phyloP scores from a whole-genome alignment of 768 basidiomycete species.

The button mushroom (Agaricus bisporus) region DNA sequence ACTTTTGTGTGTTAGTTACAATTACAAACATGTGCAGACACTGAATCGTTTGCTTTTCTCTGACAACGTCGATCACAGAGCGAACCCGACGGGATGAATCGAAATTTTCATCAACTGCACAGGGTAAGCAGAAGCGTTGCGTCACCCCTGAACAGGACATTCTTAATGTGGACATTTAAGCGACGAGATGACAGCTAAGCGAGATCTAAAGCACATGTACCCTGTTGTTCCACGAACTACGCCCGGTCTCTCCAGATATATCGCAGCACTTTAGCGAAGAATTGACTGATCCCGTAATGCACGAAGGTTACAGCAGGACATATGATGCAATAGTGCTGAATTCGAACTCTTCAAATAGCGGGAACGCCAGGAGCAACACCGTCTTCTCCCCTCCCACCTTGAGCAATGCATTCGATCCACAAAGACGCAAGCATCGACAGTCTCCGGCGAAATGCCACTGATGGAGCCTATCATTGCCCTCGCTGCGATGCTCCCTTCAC shows the following conservation, averaged over 20 bases:
- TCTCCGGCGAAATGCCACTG: constrained; percentile 25
- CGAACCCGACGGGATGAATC: constrained; percentile 2
- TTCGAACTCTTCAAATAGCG: constrained; percentile 8
- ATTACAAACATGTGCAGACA: background rate
- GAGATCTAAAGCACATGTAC: constrained; percentile 11
- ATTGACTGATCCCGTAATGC: constrained; percentile 10
- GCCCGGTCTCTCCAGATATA: background rate
- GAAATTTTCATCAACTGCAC: constrained; percentile 10
- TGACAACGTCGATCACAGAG: constrained; percentile 2
- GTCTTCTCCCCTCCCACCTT: background rate
- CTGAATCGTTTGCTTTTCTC: background rate
- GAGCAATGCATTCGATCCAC: constrained; percentile 3
- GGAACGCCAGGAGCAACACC: background rate
- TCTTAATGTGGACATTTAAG: constrained; percentile 8
- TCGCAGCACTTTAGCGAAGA: constrained; percentile 7
- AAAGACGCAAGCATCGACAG: constrained; percentile 20
- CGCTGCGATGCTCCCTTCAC: constrained; percentile 30
- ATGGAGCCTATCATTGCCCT: constrained; percentile 30
- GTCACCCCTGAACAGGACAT: constrained; percentile 6
- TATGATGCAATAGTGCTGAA: constrained; percentile 7
- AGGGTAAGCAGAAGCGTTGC: constrained; percentile 8
- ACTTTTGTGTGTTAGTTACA: background rate
- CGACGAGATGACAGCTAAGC: constrained; percentile 7
- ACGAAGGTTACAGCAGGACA: constrained; percentile 6
- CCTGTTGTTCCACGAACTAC: background rate